Percentiles rank a stretch among this genome's conserved stretches.
Conservation (phyloP, 805 yeast species). For the Ogataea nakhonphanomensis region DNA sequence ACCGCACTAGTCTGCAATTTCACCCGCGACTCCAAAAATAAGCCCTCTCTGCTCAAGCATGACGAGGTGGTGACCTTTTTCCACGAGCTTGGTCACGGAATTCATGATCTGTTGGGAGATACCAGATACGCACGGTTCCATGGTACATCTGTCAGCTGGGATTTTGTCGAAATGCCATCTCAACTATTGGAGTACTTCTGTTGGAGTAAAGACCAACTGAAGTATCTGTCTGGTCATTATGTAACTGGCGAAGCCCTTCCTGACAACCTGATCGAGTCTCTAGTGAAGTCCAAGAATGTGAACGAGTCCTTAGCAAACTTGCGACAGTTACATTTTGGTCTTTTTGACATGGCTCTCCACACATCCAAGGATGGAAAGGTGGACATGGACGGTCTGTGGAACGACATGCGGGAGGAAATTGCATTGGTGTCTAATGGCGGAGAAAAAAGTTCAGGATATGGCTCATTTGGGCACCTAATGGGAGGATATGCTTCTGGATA, state of each 20-base stretch:
- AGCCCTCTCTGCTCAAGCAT: conserved; percentile 75
- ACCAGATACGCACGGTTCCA: conserved; percentile 65
- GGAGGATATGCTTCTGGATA: conserved; percentile 86
- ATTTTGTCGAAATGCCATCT: conserved; percentile 89
- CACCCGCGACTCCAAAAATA: conserved; percentile 64
- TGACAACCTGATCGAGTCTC: conserved; percentile 52
- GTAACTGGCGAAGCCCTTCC: conserved; percentile 50
- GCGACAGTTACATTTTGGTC: conserved; percentile 75
- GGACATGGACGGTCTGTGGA: conserved; percentile 61
- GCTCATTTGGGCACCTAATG: conserved; percentile 76
- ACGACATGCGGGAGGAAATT: conserved; percentile 58
- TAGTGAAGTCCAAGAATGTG: conserved; percentile 66
- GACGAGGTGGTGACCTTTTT: conserved; percentile 78
- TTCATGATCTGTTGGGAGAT: conserved; percentile 69
- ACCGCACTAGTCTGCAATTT: conserved; percentile 84
- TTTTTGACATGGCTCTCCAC: conserved; percentile 74
- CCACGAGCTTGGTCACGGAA: conserved; percentile 90
- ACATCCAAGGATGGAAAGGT: conserved; percentile 42
- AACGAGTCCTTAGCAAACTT: conserved; percentile 69
- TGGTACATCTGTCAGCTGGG: conserved; percentile 78
- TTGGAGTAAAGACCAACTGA: conserved; percentile 65
- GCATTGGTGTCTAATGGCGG: conserved; percentile 57
- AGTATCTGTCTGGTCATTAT: conserved; percentile 62
- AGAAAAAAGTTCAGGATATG: conserved; percentile 58
- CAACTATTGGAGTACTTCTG: conserved; percentile 89